Conservation (phyloP, 2,329 filamentous ascomycete species). For the Trichoderma sp. region DNA sequence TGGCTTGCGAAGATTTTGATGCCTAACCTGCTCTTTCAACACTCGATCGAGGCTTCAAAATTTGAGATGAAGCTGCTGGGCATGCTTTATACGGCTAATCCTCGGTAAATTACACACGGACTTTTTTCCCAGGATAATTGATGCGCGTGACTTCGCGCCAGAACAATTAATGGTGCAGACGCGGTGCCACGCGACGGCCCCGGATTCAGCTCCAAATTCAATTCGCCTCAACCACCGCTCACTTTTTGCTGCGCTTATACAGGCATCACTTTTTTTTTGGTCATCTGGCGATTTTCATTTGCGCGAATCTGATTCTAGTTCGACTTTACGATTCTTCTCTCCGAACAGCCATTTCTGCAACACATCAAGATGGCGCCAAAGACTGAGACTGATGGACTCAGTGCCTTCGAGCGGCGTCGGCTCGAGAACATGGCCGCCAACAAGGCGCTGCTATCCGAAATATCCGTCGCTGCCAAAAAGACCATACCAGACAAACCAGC, state of each 20-base stretch:
- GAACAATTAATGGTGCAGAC: slow-evolving; percentile 26
- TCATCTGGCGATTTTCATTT: not conserved
- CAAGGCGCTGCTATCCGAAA: slow-evolving; percentile 73
- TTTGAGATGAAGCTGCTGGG: not conserved
- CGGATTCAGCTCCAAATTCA: not conserved
- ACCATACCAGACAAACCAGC: slow-evolving; percentile 57
- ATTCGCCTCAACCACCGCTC: not conserved
- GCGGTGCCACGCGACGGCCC: slow-evolving; percentile 11
- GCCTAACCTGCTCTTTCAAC: not conserved
- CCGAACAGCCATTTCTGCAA: not conserved
- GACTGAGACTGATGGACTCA: slow-evolving; percentile 52
- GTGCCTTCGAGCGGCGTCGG: slow-evolving; percentile 81
- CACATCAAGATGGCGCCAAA: slow-evolving; percentile 43
- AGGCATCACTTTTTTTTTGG: not conserved
- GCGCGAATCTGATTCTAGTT: not conserved
- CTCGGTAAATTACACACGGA: not conserved
- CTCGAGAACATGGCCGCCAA: slow-evolving; percentile 85
- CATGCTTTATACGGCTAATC: slow-evolving; percentile 1
- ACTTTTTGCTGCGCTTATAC: slow-evolving; percentile 5
- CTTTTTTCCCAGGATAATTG: not conserved
- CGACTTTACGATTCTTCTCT: not conserved
- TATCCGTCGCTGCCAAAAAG: slow-evolving; percentile 68
- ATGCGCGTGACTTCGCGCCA: slow-evolving; percentile 35
- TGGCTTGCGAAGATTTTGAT: not conserved
- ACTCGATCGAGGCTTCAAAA: not conserved